A percentile compares a stretch with the other conserved stretches of the same genome.
phyloP scores from a whole-genome alignment of 306 rosid species.

The Cucurbita moschata region DNA sequence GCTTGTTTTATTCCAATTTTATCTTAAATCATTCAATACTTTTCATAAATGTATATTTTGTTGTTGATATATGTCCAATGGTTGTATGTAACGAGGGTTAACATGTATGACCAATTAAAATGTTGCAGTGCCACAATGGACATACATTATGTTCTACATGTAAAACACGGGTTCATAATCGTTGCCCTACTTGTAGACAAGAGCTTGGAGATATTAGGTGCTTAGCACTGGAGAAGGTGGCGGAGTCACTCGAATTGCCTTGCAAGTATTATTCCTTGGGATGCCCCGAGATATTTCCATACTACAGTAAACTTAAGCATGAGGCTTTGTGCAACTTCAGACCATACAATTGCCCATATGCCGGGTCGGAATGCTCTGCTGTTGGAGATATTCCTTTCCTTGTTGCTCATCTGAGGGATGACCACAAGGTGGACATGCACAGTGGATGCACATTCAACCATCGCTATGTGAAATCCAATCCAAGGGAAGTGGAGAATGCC shows the following conservation, averaged over 20 bases:
- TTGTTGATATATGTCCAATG: not conserved
- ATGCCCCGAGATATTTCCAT: constrained; percentile 93
- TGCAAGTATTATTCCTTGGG: constrained; percentile 85
- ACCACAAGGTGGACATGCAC: constrained; percentile 99
- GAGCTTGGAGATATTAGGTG: constrained; percentile 99
- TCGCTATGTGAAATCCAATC: constrained; percentile 95
- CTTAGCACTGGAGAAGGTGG: constrained; percentile 93
- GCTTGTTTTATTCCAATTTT: not conserved
- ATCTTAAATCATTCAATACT: not conserved
- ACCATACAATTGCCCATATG: constrained; percentile 94
- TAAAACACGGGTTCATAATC: constrained; percentile 91
- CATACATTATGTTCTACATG: constrained; percentile 96
- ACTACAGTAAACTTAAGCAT: constrained; percentile 95
- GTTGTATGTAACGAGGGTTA: not conserved
- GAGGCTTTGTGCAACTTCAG: constrained; percentile 85
- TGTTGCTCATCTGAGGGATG: constrained; percentile 92
- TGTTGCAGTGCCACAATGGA: constrained; percentile 90
- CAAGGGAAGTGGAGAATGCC: constrained; percentile 97
- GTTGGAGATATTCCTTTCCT: constrained; percentile 88
- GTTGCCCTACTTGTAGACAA: constrained; percentile 99
- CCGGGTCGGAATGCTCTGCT: constrained; percentile 89
- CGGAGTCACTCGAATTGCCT: constrained; percentile 94
- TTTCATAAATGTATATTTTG: not conserved
- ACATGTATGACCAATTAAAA: constrained; percentile 2
- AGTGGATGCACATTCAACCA: constrained; percentile 98